phyloP scores from a whole-genome alignment of 768 basidiomycete genomes.

The Lepiota venenata region DNA sequence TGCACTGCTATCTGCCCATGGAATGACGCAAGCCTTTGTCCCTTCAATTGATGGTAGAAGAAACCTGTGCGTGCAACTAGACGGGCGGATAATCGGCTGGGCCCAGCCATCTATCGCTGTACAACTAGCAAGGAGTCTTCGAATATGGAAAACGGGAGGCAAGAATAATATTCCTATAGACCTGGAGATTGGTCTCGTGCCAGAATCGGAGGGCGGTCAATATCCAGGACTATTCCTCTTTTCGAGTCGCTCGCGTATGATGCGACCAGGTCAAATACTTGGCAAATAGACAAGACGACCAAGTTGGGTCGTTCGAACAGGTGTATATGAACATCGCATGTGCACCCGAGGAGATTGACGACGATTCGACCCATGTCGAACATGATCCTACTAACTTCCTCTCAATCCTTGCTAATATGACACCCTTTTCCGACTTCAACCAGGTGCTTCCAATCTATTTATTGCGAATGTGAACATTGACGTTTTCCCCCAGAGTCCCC shows the following conservation, averaged over 20 bases:
- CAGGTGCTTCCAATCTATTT: slow-evolving; percentile 53
- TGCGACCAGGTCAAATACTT: slow-evolving; percentile 96
- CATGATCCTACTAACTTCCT: slow-evolving; percentile 93
- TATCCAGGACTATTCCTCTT: slow-evolving; percentile 97
- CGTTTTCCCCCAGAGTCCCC: slow-evolving; percentile 57
- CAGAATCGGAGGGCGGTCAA: slow-evolving; percentile 87
- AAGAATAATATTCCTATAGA: slow-evolving; percentile 82
- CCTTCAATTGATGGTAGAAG: slow-evolving; percentile 76
- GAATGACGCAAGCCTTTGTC: slow-evolving; percentile 91
- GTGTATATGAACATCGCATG: slow-evolving; percentile 99
- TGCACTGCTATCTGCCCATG: slow-evolving; percentile 75
- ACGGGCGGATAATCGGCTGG: slow-evolving; percentile 95
- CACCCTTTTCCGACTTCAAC: slow-evolving; percentile 99
- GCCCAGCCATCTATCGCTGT: slow-evolving; percentile 69
- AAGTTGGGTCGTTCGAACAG: slow-evolving; percentile 95
- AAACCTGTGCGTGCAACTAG: slow-evolving; percentile 90
- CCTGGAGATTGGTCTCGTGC: slow-evolving; percentile 92
- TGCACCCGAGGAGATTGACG: slow-evolving; percentile 79
- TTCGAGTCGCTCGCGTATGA: slow-evolving; percentile 85
- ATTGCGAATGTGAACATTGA: not conserved
- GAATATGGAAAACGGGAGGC: slow-evolving; percentile 94
- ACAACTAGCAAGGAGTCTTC: slow-evolving; percentile 79
- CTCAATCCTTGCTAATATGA: slow-evolving; percentile 95
- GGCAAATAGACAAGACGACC: slow-evolving; percentile 81
- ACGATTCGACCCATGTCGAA: slow-evolving; percentile 87